These are phyloP conservation scores for Colletotrichum tofieldiae DNA, from an alignment of 2,329 filamentous ascomycete species.

Conservation along the genomic window DNA sequence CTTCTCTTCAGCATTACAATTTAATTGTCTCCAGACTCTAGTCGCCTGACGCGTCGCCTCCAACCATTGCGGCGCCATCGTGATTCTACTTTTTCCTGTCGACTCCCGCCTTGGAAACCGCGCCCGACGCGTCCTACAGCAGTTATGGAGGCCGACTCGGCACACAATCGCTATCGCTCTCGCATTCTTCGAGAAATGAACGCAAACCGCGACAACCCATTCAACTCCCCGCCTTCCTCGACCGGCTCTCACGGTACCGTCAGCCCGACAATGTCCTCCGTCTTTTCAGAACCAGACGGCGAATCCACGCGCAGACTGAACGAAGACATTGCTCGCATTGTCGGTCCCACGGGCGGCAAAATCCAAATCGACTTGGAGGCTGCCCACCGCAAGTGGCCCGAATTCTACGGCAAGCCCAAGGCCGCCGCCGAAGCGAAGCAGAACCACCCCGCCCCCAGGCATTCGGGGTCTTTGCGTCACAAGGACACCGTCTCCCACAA, in stretches of 20 bases:
- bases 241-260: constrained; percentile 72
- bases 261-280: constrained; percentile 67
- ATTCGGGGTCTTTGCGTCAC: constrained; percentile 46
- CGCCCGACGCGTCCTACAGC: constrained; percentile 38
- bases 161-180: constrained; percentile 60
- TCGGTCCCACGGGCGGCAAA: constrained; percentile 54
- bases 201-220: constrained; percentile 68
- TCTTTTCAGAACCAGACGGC: constrained; percentile 68
- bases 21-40: not conserved
- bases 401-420: constrained; percentile 63
- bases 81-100: constrained; percentile 31
- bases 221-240: constrained; percentile 72
- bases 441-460: constrained; percentile 13
- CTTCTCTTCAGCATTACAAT: constrained; percentile 40
- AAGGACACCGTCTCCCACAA: constrained; percentile 65
- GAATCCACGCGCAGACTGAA: constrained; percentile 69
- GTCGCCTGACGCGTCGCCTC: constrained; percentile 30
- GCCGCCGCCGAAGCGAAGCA: constrained; percentile 33
- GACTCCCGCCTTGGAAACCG: constrained; percentile 35
- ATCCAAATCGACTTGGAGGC: constrained; percentile 61
- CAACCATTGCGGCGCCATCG: constrained; percentile 25
- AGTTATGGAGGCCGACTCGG: constrained; percentile 59
- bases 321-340: constrained; percentile 63
- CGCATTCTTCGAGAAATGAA: constrained; percentile 68
- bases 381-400: constrained; percentile 67